A percentile compares a stretch with the other conserved stretches of the same genome.
These are phyloP conservation scores for Parietichytrium sp. DNA, from an alignment of 108 stramenopile genomes.

Conservation along the genomic window DNA sequence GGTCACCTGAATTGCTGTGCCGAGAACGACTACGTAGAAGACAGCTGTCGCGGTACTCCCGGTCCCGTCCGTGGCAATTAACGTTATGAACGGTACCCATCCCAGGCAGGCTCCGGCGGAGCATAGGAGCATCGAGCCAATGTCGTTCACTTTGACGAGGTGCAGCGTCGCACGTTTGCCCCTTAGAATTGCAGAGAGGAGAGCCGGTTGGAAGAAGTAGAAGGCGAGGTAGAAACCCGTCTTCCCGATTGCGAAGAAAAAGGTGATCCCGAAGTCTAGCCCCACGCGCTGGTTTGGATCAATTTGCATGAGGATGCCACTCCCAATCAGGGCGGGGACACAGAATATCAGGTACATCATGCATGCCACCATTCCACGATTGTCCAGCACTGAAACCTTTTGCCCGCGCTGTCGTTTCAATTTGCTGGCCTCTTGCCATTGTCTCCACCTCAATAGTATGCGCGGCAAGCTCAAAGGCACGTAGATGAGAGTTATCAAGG, in stretches of 20 bases:
- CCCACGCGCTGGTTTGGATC: neutral
- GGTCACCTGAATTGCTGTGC: neutral
- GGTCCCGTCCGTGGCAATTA: neutral
- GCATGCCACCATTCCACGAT: neutral
- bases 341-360: neutral
- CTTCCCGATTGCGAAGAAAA: constrained; percentile 20
- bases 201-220: constrained; percentile 2
- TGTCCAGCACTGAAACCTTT: neutral
- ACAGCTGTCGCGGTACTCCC: neutral
- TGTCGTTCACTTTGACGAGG: neutral
- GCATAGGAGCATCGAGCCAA: neutral
- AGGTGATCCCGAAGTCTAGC: neutral
- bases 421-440: neutral
- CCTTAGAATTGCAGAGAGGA: neutral
- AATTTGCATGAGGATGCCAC: neutral
- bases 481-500: neutral
- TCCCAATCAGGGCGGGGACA: neutral
- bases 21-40: neutral
- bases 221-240: neutral
- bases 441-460: neutral
- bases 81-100: neutral
- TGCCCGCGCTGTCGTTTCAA: neutral
- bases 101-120: too few species aligned
- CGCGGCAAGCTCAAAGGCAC: neutral
- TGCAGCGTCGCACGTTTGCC: neutral